phyloP scores from a whole-genome alignment of 371 early-diverging fungal genomes.

The Mortierella sp. region DNA sequence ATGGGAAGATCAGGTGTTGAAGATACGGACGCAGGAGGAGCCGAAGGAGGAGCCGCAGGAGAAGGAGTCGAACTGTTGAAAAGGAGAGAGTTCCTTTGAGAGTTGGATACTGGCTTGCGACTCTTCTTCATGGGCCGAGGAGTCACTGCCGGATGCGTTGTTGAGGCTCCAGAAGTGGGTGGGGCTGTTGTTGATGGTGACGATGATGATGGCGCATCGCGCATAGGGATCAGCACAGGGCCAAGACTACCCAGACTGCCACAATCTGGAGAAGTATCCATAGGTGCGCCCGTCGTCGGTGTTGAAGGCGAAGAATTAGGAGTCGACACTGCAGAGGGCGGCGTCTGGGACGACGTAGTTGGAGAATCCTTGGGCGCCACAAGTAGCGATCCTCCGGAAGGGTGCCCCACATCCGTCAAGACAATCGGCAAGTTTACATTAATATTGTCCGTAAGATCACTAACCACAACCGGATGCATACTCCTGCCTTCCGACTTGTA shows the following conservation, averaged over 20 bases:
- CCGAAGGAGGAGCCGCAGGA: neutral
- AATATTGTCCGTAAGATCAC: neutral
- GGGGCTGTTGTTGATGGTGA: neutral
- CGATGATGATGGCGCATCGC: constrained; percentile 2
- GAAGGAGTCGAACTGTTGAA: constrained; percentile 11
- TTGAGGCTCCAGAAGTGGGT: neutral
- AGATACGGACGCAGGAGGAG: neutral
- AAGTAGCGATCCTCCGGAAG: constrained; percentile 45
- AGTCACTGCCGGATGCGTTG: neutral
- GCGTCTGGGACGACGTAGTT: constrained; percentile 19
- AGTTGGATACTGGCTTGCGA: constrained; percentile 16
- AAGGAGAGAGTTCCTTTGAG: constrained; percentile 32
- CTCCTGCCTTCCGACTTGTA: constrained; percentile 39
- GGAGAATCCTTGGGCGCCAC: constrained; percentile 32
- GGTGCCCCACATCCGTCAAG: constrained; percentile 40
- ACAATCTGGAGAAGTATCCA: neutral
- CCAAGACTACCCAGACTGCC: neutral
- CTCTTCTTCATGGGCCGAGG: constrained; percentile 20
- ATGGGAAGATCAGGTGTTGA: constrained; percentile 10
- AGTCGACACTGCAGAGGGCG: constrained; percentile 23
- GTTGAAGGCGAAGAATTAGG: constrained; percentile 42
- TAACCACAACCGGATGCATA: constrained; percentile 20
- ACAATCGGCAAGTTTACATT: constrained; percentile 30
- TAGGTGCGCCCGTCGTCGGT: neutral
- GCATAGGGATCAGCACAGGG: neutral